Evolutionary conservation across 768 basidiomycete species (phyloP), one percentile per base, ranked within the genome.

Genomic region (Trametes cubensis): DNA sequence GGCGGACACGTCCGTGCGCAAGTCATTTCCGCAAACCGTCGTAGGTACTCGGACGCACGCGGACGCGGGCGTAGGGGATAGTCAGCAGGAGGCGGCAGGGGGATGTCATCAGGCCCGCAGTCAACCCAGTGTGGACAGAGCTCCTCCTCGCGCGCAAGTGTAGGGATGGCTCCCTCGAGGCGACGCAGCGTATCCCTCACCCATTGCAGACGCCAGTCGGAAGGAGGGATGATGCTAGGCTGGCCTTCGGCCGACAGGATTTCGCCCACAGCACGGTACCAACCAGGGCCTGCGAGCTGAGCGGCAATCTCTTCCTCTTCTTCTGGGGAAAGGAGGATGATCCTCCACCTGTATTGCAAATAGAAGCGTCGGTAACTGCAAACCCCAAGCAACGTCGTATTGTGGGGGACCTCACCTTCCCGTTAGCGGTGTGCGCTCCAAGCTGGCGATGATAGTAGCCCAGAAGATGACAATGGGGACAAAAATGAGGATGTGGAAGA

Each of bases 141-240:
- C 62, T 85, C 79, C 17, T 76, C 75, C 69, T 92, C 89, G 39
- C 80, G 77, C 15, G 84, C 83, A 8, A 95, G 75, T 17, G 85
- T 67, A 11, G 88, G 92, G 44, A 95, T 86, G 46, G 83, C 88
- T 30, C 75, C 66, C 75, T 98, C 95, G 26, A 99, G 83, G 57
- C 80, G 79, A 18, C 90, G 85, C 21, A 98, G 77, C 2, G 91
- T 93, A 20, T 86, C 81, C 56, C 83, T 81, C 13, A 96, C 94
- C 95, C 96, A 98, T 20, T 77, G 70, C 71, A 91, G 90, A 60
- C 95, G 84, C 96, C 96, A 98, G 75, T 99, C 96, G 25, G 79
- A 81, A 1, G 81, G 73, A 38, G 90, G 84, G 55, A 98, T 80
- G 40, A 92, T 79, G 45, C 78, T 78, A 4, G 85, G 83, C 52